Evolutionary conservation across 1,284 basidiomycete species (phyloP).

Genomic region (Naganishia liquefaciens): DNA sequence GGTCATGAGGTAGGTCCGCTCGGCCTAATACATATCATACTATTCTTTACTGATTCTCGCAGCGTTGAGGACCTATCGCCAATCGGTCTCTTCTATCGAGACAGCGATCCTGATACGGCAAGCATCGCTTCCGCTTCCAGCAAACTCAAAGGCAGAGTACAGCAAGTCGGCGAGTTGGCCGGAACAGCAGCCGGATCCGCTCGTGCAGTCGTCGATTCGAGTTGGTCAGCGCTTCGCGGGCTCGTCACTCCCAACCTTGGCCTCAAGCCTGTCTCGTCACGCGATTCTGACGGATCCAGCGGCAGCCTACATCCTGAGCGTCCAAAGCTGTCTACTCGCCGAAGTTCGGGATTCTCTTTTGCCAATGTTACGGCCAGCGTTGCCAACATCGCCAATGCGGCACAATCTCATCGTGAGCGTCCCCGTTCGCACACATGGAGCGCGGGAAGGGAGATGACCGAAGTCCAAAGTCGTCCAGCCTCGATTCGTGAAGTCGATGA

Average conservation of each 20-base stretch:
- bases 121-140: conserved; percentile 50
- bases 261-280: conserved; percentile 21
- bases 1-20: conserved; percentile 59
- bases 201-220: conserved; percentile 83
- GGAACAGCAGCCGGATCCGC: conserved; percentile 66
- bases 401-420: conserved; percentile 44
- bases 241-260: conserved; percentile 51
- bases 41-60: conserved; percentile 21
- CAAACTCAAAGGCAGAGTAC: conserved; percentile 65
- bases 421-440: conserved; percentile 38
- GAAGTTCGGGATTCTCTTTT: conserved; percentile 76
- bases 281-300: conserved; percentile 8
- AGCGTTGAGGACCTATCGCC: conserved; percentile 75
- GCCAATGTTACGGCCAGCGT: conserved; percentile 71
- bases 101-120: conserved; percentile 46
- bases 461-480: conserved; percentile 48
- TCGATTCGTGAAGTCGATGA: conserved; percentile 42
- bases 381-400: conserved; percentile 57
- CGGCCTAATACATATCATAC: background rate
- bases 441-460: conserved; percentile 50
- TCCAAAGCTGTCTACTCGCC: conserved; percentile 61
- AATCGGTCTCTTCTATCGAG: conserved; percentile 62
- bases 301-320: conserved; percentile 54
- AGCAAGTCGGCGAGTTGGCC: conserved; percentile 74
- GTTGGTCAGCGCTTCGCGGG: conserved; percentile 74